These are phyloP conservation scores for Aphanomyces invadans DNA, from an alignment of 352 stramenopile genomes.

Conservation along the genomic window DNA sequence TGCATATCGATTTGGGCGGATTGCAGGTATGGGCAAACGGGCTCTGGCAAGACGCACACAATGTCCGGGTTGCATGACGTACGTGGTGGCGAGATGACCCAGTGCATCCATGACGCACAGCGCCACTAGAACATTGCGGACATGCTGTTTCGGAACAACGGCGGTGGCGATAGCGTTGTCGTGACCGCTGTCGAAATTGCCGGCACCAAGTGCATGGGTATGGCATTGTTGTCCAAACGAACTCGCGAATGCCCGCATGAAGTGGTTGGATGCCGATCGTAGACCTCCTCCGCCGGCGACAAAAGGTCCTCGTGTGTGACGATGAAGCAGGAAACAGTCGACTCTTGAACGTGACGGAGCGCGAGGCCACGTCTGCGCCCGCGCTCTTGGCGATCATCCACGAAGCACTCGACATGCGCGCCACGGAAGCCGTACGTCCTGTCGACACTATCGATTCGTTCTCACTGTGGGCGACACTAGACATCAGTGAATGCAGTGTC, in stretches of 20 bases:
- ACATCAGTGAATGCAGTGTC: conserved; percentile 71
- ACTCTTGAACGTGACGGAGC: conserved; percentile 52
- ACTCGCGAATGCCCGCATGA: no score
- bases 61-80: conserved; percentile 65
- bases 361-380: conserved; percentile 47
- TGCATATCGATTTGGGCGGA: not conserved
- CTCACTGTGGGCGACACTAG: no score
- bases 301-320: conserved; percentile 65
- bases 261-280: no score
- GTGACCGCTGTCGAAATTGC: conserved; percentile 57
- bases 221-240: not conserved
- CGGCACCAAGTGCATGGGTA: conserved; percentile 57
- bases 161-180: conserved; percentile 41
- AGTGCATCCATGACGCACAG: conserved; percentile 28
- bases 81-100: no score
- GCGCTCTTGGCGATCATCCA: conserved; percentile 54
- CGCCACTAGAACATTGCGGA: conserved; percentile 48
- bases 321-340: conserved; percentile 52
- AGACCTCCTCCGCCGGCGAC: conserved; percentile 43
- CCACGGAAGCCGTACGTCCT: conserved; percentile 45
- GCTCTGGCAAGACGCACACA: conserved; percentile 70
- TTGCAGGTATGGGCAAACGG: conserved; percentile 46
- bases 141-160: conserved; percentile 48
- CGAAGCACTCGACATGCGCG: conserved; percentile 53
- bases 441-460: no score